Base-by-base conservation (phyloP, 1,284 basidiomycete genomes). In the Irpex sp. region DNA sequence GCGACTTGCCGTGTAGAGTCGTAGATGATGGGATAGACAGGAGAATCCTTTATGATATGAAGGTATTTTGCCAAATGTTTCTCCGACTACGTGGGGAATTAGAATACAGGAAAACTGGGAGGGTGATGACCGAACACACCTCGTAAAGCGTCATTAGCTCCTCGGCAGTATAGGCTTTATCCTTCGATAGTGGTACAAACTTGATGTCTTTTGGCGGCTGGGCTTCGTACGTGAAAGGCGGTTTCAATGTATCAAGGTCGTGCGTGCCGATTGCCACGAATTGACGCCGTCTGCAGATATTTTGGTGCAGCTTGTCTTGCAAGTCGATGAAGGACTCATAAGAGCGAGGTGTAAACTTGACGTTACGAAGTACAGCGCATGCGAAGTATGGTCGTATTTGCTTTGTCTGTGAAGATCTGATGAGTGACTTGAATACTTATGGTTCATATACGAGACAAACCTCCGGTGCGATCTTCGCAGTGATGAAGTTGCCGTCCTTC, bases 271-370 rank as follows among this genome's bases (percentile, higher is more conserved):
- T 99, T 20, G 98, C 92, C 56, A 99, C 98, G 60, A 99, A 90
- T 77, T 95, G 96, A 71, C 98, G 88, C 76, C 95, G 88, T 68
- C 98, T 88, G 77, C 96, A 98, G 63, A 99, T 89, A 82, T 99
- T 99, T 79, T 97, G 95, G 81, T 99, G 98, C 62, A 99, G 88
- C 84, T 99, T 99, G 82, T 99, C 98, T 84, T 99, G 98, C 20
- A 99, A 86, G 80, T 99, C 98, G 79, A 99, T 99, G 89, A 99
- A 99, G 73, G 96, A 97, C 58, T 95, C 95, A 81, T 99, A 99
- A 67, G 95, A 97, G 71, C 92, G 88, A 56, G 92, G 91, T 24
- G 94, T 97, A 85, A 99, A 97, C 70, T 91, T 91, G 80, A 99
- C 85, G 78, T 97, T 95, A 73, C 98, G 93, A 67, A 99, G 89